Evolutionary conservation across 345 rosid genomes (phyloP).

Genomic region (Lepidium sativum): DNA sequence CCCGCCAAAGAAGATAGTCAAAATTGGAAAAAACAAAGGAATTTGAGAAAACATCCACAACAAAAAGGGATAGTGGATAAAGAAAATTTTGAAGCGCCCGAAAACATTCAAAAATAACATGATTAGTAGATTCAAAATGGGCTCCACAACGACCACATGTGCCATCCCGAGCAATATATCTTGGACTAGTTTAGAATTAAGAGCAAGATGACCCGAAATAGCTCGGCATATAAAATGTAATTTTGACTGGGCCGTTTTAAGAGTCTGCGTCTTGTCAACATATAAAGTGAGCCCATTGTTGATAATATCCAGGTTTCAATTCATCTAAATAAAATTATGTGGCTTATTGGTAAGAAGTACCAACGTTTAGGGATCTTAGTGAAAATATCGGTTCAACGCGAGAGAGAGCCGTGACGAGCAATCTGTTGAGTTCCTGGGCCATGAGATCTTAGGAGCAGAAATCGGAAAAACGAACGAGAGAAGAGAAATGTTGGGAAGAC

Average conservation of each 20-base stretch:
- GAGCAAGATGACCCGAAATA: too few species aligned
- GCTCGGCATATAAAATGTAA: too few species aligned
- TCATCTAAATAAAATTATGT: not conserved
- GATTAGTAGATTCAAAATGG: too few species aligned
- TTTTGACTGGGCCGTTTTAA: not conserved
- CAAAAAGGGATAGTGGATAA: too few species aligned
- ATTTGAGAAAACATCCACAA: too few species aligned
- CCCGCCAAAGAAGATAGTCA: too few species aligned
- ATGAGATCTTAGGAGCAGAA: not conserved
- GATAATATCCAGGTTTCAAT: not conserved
- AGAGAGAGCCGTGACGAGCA: constrained; percentile 2
- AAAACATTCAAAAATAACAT: too few species aligned
- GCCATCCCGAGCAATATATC: too few species aligned
- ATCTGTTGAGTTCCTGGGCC: constrained; percentile 11
- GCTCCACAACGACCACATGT: too few species aligned
- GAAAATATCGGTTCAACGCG: constrained; percentile 1
- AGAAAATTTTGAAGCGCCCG: too few species aligned
- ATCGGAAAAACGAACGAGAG: not conserved
- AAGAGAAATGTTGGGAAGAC: not conserved
- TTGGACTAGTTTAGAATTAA: too few species aligned
- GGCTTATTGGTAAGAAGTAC: not conserved
- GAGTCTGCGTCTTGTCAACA: not conserved
- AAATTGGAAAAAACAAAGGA: too few species aligned
- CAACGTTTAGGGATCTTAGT: not conserved
- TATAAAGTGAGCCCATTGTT: not conserved